Conservation (phyloP, 768 basidiomycete species). For the Tylopilus subfusipes region DNA sequence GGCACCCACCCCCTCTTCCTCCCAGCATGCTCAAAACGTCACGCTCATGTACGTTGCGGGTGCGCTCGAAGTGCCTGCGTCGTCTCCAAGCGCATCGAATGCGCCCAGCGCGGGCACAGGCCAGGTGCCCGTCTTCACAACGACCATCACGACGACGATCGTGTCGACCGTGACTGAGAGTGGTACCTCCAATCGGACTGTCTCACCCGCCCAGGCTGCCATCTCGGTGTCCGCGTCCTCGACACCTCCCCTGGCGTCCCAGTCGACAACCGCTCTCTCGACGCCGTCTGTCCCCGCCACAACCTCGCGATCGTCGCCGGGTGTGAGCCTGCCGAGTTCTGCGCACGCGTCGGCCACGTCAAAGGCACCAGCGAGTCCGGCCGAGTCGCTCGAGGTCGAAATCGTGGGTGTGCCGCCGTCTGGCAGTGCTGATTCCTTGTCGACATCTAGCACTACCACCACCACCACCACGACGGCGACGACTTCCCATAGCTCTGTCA, state of each 20-base stretch:
- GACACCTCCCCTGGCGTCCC: slow-evolving; percentile 1
- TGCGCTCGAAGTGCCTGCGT: slow-evolving; percentile 28
- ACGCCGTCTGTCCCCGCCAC: background rate
- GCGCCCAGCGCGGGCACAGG: background rate
- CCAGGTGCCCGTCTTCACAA: slow-evolving; percentile 17
- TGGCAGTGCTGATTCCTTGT: background rate
- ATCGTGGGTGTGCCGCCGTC: slow-evolving; percentile 14
- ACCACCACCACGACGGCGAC: background rate
- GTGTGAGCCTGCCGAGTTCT: slow-evolving; percentile 1
- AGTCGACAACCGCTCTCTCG: background rate
- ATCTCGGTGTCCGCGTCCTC: slow-evolving; percentile 12
- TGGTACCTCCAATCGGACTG: background rate
- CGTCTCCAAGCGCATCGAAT: background rate
- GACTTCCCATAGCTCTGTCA: slow-evolving; percentile 4
- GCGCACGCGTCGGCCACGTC: background rate
- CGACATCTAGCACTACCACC: background rate
- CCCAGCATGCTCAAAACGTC: slow-evolving; percentile 35
- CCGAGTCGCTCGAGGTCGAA: slow-evolving; percentile 22
- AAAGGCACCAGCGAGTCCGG: background rate
- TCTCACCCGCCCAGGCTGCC: slow-evolving; percentile 14
- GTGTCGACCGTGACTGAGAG: slow-evolving; percentile 8
- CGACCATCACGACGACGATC: slow-evolving; percentile 28
- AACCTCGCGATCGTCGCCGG: slow-evolving; percentile 1
- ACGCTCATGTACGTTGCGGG: slow-evolving; percentile 51
- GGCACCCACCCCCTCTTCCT: slow-evolving; percentile 5